These are phyloP conservation scores for Lentinula raphanica DNA, from an alignment of 768 basidiomycete species.

Conservation along the genomic window DNA sequence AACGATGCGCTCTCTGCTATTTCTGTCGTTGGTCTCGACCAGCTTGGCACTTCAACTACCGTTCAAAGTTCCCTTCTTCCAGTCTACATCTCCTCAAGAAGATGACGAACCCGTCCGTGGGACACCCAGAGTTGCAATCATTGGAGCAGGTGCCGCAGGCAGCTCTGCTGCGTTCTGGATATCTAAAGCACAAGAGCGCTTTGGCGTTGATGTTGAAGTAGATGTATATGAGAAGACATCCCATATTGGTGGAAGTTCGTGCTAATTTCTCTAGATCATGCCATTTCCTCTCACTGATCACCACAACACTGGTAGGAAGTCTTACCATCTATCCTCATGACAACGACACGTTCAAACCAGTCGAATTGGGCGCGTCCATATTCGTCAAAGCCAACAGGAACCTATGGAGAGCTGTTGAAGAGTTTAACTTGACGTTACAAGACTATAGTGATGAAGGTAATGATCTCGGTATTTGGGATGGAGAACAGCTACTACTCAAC, in stretches of 20 bases:
- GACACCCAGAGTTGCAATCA: slow-evolving; percentile 68
- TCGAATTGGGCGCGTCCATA: slow-evolving; percentile 87
- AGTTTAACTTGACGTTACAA: slow-evolving; percentile 64
- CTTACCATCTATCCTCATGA: slow-evolving; percentile 75
- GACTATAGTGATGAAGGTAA: slow-evolving; percentile 44
- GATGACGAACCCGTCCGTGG: slow-evolving; percentile 14
- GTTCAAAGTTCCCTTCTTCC: slow-evolving; percentile 55
- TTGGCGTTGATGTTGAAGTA: slow-evolving; percentile 66
- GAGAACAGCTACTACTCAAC: slow-evolving; percentile 58
- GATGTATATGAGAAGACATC: slow-evolving; percentile 77
- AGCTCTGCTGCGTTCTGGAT: slow-evolving; percentile 84
- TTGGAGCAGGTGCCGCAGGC: slow-evolving; percentile 85
- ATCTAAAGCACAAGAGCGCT: slow-evolving; percentile 67
- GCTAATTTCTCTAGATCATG: not conserved
- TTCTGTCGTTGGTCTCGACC: not conserved
- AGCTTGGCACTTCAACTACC: slow-evolving; percentile 35
- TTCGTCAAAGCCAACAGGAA: slow-evolving; percentile 74
- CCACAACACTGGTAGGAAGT: slow-evolving; percentile 48
- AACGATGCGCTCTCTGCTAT: slow-evolving; percentile 2
- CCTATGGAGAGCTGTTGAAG: slow-evolving; percentile 68
- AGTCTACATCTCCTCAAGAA: slow-evolving; percentile 22
- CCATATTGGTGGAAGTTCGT: slow-evolving; percentile 85
- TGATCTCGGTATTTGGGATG: slow-evolving; percentile 79
- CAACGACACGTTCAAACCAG: slow-evolving; percentile 45
- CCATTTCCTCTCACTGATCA: slow-evolving; percentile 5